These are phyloP conservation scores for Neofusicoccum parvum DNA, from an alignment of 2,329 filamentous ascomycete species.

Conservation along the genomic window DNA sequence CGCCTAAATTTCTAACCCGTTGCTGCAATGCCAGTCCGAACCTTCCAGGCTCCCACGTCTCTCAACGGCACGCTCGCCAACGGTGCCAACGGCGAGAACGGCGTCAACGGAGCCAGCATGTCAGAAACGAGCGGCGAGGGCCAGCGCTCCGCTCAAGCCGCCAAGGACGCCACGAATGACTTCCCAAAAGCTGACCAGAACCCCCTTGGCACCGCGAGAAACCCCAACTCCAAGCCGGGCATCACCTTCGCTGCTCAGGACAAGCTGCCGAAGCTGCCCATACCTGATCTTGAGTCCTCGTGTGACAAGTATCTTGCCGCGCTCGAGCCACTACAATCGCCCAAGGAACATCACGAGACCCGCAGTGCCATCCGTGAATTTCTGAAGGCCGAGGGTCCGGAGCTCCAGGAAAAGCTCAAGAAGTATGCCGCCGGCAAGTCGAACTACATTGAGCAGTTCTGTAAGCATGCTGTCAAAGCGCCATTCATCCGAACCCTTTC, in stretches of 20 bases:
- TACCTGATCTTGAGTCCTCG: slow-evolving; percentile 80
- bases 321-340: slow-evolving; percentile 77
- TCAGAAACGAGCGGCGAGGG: slow-evolving; percentile 38
- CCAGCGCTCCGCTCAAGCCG: slow-evolving; percentile 50
- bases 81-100: slow-evolving; percentile 23
- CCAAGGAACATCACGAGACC: slow-evolving; percentile 82
- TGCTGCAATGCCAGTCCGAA: slow-evolving; percentile 65
- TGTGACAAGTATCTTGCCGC: slow-evolving; percentile 78
- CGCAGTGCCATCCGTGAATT: slow-evolving; percentile 81
- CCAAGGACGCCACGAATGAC: slow-evolving; percentile 56
- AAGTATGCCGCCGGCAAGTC: slow-evolving; percentile 87
- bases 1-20: slow-evolving; percentile 59
- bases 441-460: slow-evolving; percentile 98
- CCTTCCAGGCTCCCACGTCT: slow-evolving; percentile 71
- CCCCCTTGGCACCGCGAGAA: slow-evolving; percentile 52
- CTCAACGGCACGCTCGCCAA: slow-evolving; percentile 68
- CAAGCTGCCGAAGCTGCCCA: slow-evolving; percentile 85
- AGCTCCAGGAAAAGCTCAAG: slow-evolving; percentile 85
- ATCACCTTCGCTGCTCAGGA: slow-evolving; percentile 91
- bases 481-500: background rate
- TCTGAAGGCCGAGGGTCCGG: slow-evolving; percentile 75
- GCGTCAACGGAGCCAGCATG: slow-evolving; percentile 40
- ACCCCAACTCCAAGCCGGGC: slow-evolving; percentile 64
- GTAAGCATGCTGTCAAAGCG: slow-evolving; percentile 57
- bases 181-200: slow-evolving; percentile 50